Evolutionary conservation across 106 monocot species (phyloP), one percentile per base, ranked within the genome.

Genomic region (Xerophyta viscosa): DNA sequence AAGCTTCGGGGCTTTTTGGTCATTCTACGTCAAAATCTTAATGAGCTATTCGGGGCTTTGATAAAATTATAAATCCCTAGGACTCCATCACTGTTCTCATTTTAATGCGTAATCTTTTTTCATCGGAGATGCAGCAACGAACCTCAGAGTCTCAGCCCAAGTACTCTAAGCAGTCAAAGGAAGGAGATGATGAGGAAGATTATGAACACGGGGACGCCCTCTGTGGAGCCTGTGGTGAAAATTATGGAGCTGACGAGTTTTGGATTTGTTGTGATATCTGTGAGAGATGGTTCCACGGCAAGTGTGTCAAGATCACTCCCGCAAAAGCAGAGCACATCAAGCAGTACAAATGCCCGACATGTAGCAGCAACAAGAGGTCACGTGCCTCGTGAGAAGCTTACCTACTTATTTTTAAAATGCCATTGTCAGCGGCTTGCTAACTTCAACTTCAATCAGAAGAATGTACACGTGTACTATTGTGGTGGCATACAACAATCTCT

Each of bases 211-310:
- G 50, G 15, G 77, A 65, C 1, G 50, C 81, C 3, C 46, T 81
- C 6, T 81, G 81, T 18, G 81, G 81, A 13, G 75, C 81, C 3
- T 81, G 81, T 27, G 71, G 75, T 13, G 81, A 75, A 33, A 75
- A 63, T 52, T 81, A 81, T 15, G 75, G 63, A 8, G 59, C 67
- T 1, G 81, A 71, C 17, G 81, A 75, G 52, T 81, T 81, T 45
- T 81, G 81, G 81, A 81, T 81, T 48, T 81, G 75, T 67, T 81
- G 81, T 28, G 81, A 81, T 31, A 55, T 81, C 15, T 81, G 81
- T 25, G 80, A 80, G 63, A 70, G 25, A 24, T 80, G 80, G 80
- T 80, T 80, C 45, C 80, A 80, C 18, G 74, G 75, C 1, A 80
- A 75, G 52, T 80, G 80, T 36, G 78, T 78, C 13, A 78, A 78